A percentile compares a stretch with the other conserved stretches of the same genome.
phyloP scores from a whole-genome alignment of 148 eudicot species.

The Pouteria glomerata region DNA sequence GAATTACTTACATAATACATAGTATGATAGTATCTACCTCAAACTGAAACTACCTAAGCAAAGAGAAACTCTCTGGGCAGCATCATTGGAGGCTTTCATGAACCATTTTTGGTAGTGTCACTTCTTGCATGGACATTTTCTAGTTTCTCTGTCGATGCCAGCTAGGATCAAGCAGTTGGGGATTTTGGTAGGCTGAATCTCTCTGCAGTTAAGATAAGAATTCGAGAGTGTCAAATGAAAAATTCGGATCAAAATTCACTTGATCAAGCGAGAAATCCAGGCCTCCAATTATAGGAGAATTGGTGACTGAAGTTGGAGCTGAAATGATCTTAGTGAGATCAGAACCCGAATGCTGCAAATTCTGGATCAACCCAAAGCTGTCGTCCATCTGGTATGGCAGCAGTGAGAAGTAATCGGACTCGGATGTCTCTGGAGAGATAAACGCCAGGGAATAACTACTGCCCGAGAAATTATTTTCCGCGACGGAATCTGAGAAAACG shows the following conservation, averaged over 20 bases:
- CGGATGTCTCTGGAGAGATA: slow-evolving; percentile 36
- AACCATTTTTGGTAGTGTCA: not conserved
- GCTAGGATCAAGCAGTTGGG: slow-evolving; percentile 12
- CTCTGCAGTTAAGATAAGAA: slow-evolving; percentile 9
- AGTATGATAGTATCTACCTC: not conserved
- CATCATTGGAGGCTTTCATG: not conserved
- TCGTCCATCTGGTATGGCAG: slow-evolving; percentile 9
- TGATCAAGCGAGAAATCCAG: slow-evolving; percentile 44
- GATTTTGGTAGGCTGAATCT: not conserved
- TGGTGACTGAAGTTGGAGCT: slow-evolving; percentile 38
- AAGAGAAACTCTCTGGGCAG: not conserved
- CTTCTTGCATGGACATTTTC: slow-evolving; percentile 4
- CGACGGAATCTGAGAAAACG: slow-evolving; percentile 9
- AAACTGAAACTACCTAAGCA: not conserved
- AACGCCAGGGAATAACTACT: slow-evolving; percentile 18
- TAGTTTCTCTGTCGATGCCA: not conserved
- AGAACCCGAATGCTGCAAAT: slow-evolving; percentile 31
- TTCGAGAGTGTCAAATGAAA: slow-evolving; percentile 25
- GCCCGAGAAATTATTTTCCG: slow-evolving; percentile 14
- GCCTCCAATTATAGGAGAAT: slow-evolving; percentile 39
- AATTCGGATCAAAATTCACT: slow-evolving; percentile 26
- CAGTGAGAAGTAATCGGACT: slow-evolving; percentile 19
- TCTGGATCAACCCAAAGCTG: slow-evolving; percentile 13
- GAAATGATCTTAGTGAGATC: slow-evolving; percentile 37
- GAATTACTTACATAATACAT: not conserved